Evolutionary conservation across 345 rosid genomes (phyloP).

Genomic region (Eucalyptus marginata): DNA sequence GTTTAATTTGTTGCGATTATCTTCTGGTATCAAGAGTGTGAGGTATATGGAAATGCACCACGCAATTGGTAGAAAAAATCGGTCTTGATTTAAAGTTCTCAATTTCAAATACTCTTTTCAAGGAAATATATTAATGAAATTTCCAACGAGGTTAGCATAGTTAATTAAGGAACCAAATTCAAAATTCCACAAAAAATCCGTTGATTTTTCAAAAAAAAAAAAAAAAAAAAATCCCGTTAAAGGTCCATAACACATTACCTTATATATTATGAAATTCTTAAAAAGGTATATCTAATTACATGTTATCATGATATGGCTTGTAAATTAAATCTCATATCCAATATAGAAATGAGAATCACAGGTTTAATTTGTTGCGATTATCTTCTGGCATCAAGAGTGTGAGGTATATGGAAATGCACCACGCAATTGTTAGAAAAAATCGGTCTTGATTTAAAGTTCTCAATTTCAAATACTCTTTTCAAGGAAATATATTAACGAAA

Average conservation of each 20-base stretch:
- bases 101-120: too few relatives aligned
- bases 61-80: background rate
- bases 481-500: background rate
- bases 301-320: fast-evolving
- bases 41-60: background rate
- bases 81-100: fast-evolving
- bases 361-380: fast-evolving
- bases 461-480: background rate
- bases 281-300: fast-evolving
- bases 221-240: fast-evolving
- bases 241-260: background rate
- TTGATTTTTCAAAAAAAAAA: background rate
- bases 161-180: too few relatives aligned
- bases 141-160: fast-evolving
- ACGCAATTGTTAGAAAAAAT: background rate
- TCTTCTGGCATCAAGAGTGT: background rate
- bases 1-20: fast-evolving
- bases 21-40: background rate
- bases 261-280: too few relatives aligned
- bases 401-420: background rate
- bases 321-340: background rate
- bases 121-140: background rate
- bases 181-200: fast-evolving
- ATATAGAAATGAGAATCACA: background rate
- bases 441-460: fast-evolving